phyloP scores from a whole-genome alignment of 768 basidiomycete genomes.

The Termitomyces sp. region DNA sequence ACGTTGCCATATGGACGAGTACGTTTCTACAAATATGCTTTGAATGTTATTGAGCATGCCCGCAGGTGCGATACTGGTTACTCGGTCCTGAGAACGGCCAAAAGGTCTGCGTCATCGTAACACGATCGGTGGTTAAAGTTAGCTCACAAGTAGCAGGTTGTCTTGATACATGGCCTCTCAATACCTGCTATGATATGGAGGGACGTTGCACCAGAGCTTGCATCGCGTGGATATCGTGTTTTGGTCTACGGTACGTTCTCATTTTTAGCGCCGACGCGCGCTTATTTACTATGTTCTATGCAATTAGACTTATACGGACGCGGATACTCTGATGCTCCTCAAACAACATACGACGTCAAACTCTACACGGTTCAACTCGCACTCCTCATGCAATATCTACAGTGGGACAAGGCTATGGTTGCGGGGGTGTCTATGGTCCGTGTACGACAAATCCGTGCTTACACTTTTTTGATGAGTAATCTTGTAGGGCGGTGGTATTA shows the following conservation, averaged over 20 bases:
- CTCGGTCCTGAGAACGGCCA: slow-evolving; percentile 67
- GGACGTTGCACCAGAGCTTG: slow-evolving; percentile 66
- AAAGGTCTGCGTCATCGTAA: slow-evolving; percentile 44
- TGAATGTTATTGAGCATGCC: not conserved
- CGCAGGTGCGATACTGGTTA: slow-evolving; percentile 74
- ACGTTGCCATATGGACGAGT: slow-evolving; percentile 65
- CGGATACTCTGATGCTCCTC: slow-evolving; percentile 81
- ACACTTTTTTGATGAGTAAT: slow-evolving; percentile 5
- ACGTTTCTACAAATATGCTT: slow-evolving; percentile 1
- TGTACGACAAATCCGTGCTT: slow-evolving; percentile 2
- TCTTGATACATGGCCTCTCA: slow-evolving; percentile 76
- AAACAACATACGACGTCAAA: slow-evolving; percentile 59
- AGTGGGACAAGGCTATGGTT: slow-evolving; percentile 65
- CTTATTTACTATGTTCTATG: not conserved
- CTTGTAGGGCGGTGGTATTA: slow-evolving; percentile 70
- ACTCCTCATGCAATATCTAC: slow-evolving; percentile 74
- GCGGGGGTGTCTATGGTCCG: slow-evolving; percentile 77
- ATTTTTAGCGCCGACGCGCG: not conserved
- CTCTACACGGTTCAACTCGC: slow-evolving; percentile 81
- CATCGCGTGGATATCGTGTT: slow-evolving; percentile 65
- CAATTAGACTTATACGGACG: slow-evolving; percentile 74
- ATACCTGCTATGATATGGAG: slow-evolving; percentile 78
- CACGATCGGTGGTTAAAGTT: not conserved
- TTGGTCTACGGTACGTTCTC: slow-evolving; percentile 62
- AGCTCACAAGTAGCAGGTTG: slow-evolving; percentile 43